Evolutionary conservation across 768 basidiomycete species (phyloP).

Genomic region (Auricularia sp.): DNA sequence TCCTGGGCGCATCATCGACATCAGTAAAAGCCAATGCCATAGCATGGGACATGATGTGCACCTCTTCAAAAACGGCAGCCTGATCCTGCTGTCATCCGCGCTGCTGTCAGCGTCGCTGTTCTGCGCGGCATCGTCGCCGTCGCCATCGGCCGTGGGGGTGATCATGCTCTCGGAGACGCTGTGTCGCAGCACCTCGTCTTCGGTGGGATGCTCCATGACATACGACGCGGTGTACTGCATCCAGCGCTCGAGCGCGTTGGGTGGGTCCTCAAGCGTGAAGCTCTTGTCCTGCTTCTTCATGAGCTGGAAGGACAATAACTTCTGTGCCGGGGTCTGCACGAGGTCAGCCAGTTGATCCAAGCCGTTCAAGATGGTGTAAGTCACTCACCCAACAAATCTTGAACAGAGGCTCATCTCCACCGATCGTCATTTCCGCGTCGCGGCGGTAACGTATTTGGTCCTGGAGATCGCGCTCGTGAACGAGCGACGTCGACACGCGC

Average conservation of each 20-base stretch:
- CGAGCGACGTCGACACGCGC: constrained; percentile 2
- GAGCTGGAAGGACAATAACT: constrained; percentile 60
- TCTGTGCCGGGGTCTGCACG: constrained; percentile 50
- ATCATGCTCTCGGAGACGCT: neutral
- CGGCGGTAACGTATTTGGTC: constrained; percentile 60
- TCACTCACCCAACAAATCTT: constrained; percentile 67
- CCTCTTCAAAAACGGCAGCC: constrained; percentile 59
- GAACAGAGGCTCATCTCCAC: constrained; percentile 70
- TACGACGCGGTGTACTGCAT: constrained; percentile 2
- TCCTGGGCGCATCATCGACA: constrained; percentile 21
- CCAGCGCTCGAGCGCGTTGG: constrained; percentile 1
- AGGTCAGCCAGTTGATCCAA: neutral
- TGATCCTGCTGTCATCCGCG: constrained; percentile 45
- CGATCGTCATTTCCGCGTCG: constrained; percentile 57
- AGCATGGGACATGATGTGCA: constrained; percentile 19
- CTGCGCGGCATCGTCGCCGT: neutral
- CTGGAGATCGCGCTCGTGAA: constrained; percentile 51
- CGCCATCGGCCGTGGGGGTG: neutral
- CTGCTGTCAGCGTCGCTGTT: neutral
- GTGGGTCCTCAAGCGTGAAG: neutral
- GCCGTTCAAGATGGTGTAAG: neutral
- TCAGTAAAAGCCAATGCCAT: neutral
- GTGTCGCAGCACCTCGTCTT: neutral
- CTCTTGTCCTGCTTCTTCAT: constrained; percentile 71
- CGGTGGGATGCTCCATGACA: neutral